Evolutionary conservation across 305 asterid species (phyloP), one percentile per base, ranked within the genome.

Genomic region (Euphrasia arctica): DNA sequence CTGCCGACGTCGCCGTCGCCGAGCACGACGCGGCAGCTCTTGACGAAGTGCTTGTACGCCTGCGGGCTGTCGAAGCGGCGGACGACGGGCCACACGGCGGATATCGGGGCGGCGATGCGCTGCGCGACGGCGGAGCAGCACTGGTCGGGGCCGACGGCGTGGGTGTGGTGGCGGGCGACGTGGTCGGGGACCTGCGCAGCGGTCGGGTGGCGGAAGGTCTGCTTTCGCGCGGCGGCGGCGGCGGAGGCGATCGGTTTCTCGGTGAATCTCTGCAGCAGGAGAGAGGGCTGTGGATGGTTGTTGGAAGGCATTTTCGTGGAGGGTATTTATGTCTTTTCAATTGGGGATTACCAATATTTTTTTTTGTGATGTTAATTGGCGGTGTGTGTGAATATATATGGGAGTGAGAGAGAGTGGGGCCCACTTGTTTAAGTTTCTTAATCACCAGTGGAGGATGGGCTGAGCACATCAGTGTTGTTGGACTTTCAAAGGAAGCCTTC

Each of bases 31-130:
- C 71, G 79, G 83, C 86, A 81, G 78, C 86, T 78, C 78, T 79
- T 78, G 58, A 76, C 72, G 82, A 79, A 82, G 78, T 79, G 83
- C 15, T 82, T 82, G 81, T 82, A 82, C 10, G 88, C 83, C 54
- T 79, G 85, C 0, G 88, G 88, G 70, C 77, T 79, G 80, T 82
- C 88, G 83, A 82, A 82, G 36, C 88, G 81, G 45, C 88, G 82
- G 55, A 82, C 81, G 57, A 79, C 76, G 48, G 85, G 71, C 85
- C 88, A 79, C 0, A 72, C 82, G 66, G 81, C 49, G 73, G 77
- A 55, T 50, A 74, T 66, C 22, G 83, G 81, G 39, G 86, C 83
- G 58, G 81, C 47, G 74, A 81, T 75, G 63, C 69, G 83, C 74
- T 73, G 70, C 27, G 70, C 56, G 13, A 78, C 83, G 75, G 86